A percentile compares a stretch with the other conserved stretches of the same genome.
Evolutionary conservation across 2,329 filamentous ascomycete species (phyloP).

Genomic region (Sclerotinia glacialis): DNA sequence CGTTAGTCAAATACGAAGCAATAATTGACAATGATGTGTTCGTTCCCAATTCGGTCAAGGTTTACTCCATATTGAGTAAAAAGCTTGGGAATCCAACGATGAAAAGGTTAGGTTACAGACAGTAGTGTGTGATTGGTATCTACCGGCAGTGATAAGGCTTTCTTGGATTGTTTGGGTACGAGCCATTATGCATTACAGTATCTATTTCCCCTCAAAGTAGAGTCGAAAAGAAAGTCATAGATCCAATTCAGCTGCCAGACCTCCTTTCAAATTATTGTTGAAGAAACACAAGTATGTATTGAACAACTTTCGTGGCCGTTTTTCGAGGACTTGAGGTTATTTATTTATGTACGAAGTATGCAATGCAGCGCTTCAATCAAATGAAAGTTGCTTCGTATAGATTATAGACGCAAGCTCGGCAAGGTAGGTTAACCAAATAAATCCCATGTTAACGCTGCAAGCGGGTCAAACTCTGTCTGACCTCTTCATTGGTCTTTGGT

Average conservation of each 20-base stretch:
- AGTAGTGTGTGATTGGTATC: constrained; percentile 7
- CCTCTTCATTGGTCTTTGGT: constrained; percentile 6
- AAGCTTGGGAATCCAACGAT: constrained; percentile 3
- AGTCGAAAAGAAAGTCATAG: neutral
- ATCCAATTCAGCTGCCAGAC: constrained; percentile 3
- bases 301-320: constrained; percentile 9
- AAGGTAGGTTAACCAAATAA: constrained; percentile 8
- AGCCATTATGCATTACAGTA: too few relatives aligned
- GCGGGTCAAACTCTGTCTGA: constrained; percentile 14
- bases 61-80: neutral
- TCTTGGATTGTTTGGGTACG: neutral
- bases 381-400: constrained; percentile 20
- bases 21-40: constrained; percentile 8
- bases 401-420: constrained; percentile 25
- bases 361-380: constrained; percentile 21
- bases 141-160: constrained; percentile 12
- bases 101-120: neutral
- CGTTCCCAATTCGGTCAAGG: constrained; percentile 5
- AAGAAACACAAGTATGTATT: constrained; percentile 15
- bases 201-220: neutral
- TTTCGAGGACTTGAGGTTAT: constrained; percentile 18
- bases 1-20: neutral
- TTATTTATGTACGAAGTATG: too few relatives aligned
- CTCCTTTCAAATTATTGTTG: neutral
- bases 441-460: constrained; percentile 20